phyloP scores from a whole-genome alignment of 163 green algal species.

The Prototheca cutis region DNA sequence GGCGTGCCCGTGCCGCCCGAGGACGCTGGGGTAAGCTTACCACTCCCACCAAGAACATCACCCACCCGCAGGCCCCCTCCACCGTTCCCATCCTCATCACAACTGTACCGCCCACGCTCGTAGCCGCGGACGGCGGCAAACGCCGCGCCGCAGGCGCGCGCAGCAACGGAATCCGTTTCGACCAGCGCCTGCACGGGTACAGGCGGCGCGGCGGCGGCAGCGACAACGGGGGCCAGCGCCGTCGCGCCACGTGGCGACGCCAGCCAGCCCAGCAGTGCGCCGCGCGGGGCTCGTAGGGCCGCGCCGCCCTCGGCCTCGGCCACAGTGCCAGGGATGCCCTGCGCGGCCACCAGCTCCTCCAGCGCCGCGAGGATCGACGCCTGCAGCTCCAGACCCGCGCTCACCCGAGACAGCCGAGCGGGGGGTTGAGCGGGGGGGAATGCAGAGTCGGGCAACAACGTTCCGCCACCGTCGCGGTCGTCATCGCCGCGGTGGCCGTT shows the following conservation, averaged over 20 bases:
- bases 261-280: conserved; percentile 33
- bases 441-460: not conserved
- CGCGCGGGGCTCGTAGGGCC: not conserved
- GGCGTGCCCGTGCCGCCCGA: not conserved
- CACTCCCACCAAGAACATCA: too few species aligned
- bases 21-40: too few species aligned
- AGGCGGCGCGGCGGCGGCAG: conserved; percentile 15
- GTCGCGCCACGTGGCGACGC: conserved; percentile 21
- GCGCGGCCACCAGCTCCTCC: conserved; percentile 1
- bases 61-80: too few species aligned
- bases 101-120: not conserved
- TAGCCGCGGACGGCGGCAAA: conserved; percentile 43
- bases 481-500: too few species aligned
- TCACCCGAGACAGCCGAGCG: not conserved
- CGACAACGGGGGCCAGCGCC: conserved; percentile 31
- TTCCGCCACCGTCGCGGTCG: too few species aligned
- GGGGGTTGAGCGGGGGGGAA: not conserved
- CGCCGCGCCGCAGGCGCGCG: conserved; percentile 47
- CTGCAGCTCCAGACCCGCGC: not conserved
- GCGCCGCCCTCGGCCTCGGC: not conserved
- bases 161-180: conserved; percentile 37
- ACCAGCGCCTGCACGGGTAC: conserved; percentile 29
- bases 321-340: not conserved
- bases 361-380: not conserved
- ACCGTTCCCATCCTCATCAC: too few species aligned